Base-by-base conservation (phyloP, 192 early-diverging fungal genomes). In the Entomortierella parvispora region DNA sequence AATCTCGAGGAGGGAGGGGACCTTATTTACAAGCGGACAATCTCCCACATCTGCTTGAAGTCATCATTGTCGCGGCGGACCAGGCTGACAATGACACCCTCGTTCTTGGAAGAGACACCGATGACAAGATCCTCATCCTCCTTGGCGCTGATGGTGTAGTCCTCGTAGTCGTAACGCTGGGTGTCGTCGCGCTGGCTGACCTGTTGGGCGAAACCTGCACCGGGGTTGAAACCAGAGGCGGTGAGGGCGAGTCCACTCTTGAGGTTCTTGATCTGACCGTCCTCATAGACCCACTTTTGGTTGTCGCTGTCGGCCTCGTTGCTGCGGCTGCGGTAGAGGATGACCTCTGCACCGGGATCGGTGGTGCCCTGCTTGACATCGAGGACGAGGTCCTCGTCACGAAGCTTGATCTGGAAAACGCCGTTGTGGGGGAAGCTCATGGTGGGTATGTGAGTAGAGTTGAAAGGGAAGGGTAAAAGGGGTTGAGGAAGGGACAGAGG, bases 211-310 rank as follows among this genome's bases (percentile, higher is more conserved):
- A 56, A 7, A 34, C 4, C 10, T 26, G 55, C 53, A 28, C 18
- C 17, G 17, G 26, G 10, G 26, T 11, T 26, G 63, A 65, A 33
- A 0, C 33, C n/a, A 8, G 15, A 26, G 8, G 53, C 51, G 25
- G 40, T 56, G 52, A 65, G 28, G 51, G 23, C 42, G 51, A 46
- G 63, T 47, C 53, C 63, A 22, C 40, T 65, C 63, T 65, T 54
- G 48, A 45, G 5, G 52, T 65, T 65, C 37, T 29, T 45, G 48
- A 65, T 34, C 43, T 56, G 52, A 7, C 43, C 43, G 12, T 56
- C 31, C 11, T 65, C 31, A 29, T 65, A 56, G 52, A 56, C 18
- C 63, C 63, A 65, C 53, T 46, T 65, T 20, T 65, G 63, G 52
- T 65, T 65, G 51, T 44, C 52, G 26, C 22, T 47, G 5, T 46